These are phyloP conservation scores for Oryza nivara DNA, from an alignment of 176 grass and related monocot species.

Conservation along the genomic window DNA sequence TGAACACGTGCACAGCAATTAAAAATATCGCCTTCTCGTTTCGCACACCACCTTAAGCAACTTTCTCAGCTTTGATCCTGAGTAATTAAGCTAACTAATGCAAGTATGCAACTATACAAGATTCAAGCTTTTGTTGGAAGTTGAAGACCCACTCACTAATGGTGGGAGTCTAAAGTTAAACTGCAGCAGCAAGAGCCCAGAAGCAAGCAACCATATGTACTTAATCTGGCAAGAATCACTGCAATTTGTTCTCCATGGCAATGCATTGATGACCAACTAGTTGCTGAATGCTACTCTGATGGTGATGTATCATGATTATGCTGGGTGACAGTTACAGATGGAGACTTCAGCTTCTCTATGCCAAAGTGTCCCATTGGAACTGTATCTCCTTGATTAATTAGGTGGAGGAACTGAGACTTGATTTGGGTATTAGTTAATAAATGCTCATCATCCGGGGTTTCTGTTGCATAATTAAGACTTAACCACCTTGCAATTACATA, in stretches of 20 bases:
- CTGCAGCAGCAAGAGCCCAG: slow-evolving; percentile 19
- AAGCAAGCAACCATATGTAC: slow-evolving; percentile 33
- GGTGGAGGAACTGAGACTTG: background rate
- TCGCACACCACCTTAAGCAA: background rate
- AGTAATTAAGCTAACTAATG: background rate
- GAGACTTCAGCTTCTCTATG: slow-evolving; percentile 8
- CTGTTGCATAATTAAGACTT: slow-evolving; percentile 11
- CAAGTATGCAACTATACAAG: background rate
- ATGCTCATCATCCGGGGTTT: slow-evolving; percentile 22
- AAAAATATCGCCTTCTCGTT: background rate
- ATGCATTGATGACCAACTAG: slow-evolving; percentile 2
- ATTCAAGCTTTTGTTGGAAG: slow-evolving; percentile 27
- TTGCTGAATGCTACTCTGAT: slow-evolving; percentile 32
- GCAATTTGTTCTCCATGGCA: slow-evolving; percentile 30
- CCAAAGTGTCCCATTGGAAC: background rate
- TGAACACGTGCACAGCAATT: slow-evolving; percentile 15
- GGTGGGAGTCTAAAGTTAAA: slow-evolving; percentile 24
- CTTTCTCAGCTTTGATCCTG: slow-evolving; percentile 5
- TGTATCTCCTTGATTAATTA: slow-evolving; percentile 38
- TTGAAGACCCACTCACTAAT: slow-evolving; percentile 18
- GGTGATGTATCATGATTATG: slow-evolving; percentile 22
- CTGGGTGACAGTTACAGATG: slow-evolving; percentile 29
- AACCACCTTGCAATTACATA: background rate
- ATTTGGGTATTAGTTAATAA: slow-evolving; percentile 21
- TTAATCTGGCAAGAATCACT: slow-evolving; percentile 14